Evolutionary conservation across 228 moss, liverwort and hornwort species (phyloP), one percentile per base, ranked within the genome.

Genomic region (Sphagnum fallax): DNA sequence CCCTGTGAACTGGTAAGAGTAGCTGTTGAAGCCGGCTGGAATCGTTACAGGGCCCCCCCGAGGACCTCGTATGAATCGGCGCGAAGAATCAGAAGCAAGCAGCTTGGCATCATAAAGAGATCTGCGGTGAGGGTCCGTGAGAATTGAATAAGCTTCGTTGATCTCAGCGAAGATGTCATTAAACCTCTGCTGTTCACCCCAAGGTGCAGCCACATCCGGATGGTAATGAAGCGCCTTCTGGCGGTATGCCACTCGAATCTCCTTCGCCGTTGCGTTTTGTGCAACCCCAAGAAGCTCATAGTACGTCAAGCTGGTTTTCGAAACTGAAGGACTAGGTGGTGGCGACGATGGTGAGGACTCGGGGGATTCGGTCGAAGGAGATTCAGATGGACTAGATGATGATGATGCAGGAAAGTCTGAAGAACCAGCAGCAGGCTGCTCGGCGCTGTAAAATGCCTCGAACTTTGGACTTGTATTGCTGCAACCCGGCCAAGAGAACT

Each of bases 181-280:
- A 51, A 70, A 63, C 0, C 12, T 50, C 6, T 62, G 51, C 32
- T 10, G 52, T 13, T 70, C 70, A 5, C 51, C 50, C 15, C 51
- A 16, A 2, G 62, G 18, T 15, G 70, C 70, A 32, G 32, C 32
- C 8, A 70, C 16, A 52, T 70, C 70, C 5, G 70, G 70, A 61
- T 70, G 70, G n/a, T 61, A 70, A 16, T 63, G 60, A 5, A 70
- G 8, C 10, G 70, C 70, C 51, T 61, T 61, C 10, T 51, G 51
- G 16, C 70, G 49, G 16, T 70, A 70, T 10, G 70, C 70, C 6
- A 62, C 16, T 12, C 70, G 70, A 14, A 70, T 70, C 10, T 70
- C 70, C 51, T 70, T 70, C 10, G 12, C 5, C n/a, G 50, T 15
- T 16, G 70, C 70, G 8, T 52, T 18, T 47, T 52, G 70, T 9